Percentiles rank a stretch among this genome's conserved stretches.
These are phyloP conservation scores for Cyberlindnera meyerae DNA, from an alignment of 805 yeast genomes.

Conservation along the genomic window DNA sequence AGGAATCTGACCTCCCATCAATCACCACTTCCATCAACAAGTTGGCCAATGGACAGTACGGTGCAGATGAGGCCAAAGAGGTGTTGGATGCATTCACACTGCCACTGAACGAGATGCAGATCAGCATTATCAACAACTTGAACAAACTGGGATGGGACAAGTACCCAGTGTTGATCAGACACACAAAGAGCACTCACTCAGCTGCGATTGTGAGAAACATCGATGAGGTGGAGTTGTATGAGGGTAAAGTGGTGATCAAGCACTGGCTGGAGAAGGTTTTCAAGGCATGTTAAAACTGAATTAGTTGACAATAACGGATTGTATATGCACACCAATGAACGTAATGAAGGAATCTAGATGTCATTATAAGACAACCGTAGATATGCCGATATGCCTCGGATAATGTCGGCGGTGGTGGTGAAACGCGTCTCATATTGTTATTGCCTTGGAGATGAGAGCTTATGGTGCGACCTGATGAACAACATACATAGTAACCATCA, in stretches of 20 bases:
- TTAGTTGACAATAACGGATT: no score
- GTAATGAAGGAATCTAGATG: no score
- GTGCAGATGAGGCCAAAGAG: slow-evolving; percentile 15
- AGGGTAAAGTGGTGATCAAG: slow-evolving; percentile 62
- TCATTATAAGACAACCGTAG: no score
- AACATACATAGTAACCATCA: no score
- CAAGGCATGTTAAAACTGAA: slow-evolving; percentile 8
- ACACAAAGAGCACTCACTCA: slow-evolving; percentile 69
- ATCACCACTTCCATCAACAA: slow-evolving; percentile 24
- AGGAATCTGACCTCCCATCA: not conserved
- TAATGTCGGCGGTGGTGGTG: no score
- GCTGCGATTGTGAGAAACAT: slow-evolving; percentile 69
- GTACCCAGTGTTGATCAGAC: slow-evolving; percentile 62
- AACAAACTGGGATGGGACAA: slow-evolving; percentile 64
- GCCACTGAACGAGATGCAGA: slow-evolving; percentile 40
- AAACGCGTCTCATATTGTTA: no score
- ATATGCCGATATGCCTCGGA: no score
- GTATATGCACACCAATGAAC: no score
- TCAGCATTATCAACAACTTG: slow-evolving; percentile 48
- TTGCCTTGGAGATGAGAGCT: no score
- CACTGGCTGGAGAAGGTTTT: slow-evolving; percentile 56
- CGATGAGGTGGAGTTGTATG: slow-evolving; percentile 50
- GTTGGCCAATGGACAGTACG: slow-evolving; percentile 21
- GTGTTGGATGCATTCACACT: slow-evolving; percentile 26
- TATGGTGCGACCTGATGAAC: no score